A percentile compares a stretch with the other conserved stretches of the same genome.
Evolutionary conservation across 2,329 filamentous ascomycete species (phyloP).

Genomic region (Phialocephala sp.): DNA sequence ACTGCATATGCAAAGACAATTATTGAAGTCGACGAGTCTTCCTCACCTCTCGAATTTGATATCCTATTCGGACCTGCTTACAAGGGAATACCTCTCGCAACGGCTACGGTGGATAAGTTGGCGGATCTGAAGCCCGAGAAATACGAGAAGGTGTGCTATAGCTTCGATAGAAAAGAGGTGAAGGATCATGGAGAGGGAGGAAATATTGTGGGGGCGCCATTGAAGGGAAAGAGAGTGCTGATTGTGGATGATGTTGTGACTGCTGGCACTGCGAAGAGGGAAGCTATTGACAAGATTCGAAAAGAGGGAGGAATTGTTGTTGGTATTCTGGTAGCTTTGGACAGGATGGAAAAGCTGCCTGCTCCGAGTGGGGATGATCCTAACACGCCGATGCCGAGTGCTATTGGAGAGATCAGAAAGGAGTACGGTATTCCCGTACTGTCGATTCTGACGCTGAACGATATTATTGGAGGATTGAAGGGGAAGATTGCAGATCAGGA

Average conservation of each 20-base stretch:
- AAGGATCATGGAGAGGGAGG: slow-evolving; percentile 97
- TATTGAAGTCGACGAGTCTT: slow-evolving; percentile 50
- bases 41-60: slow-evolving; percentile 66
- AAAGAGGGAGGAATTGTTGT: slow-evolving; percentile 83
- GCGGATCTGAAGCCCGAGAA: slow-evolving; percentile 68
- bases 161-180: slow-evolving; percentile 94
- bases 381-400: slow-evolving; percentile 70
- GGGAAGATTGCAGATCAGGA: slow-evolving; percentile 66
- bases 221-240: slow-evolving; percentile 84
- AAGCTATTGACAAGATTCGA: slow-evolving; percentile 88
- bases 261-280: slow-evolving; percentile 90
- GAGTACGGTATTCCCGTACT: slow-evolving; percentile 85
- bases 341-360: slow-evolving; percentile 84
- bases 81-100: slow-evolving; percentile 93
- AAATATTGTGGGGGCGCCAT: slow-evolving; percentile 83
- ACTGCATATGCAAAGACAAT: slow-evolving; percentile 79
- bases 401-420: slow-evolving; percentile 83
- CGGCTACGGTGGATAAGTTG: slow-evolving; percentile 77
- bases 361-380: slow-evolving; percentile 56
- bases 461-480: slow-evolving; percentile 76
- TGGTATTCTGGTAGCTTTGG: slow-evolving; percentile 87
- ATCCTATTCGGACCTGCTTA: slow-evolving; percentile 90
- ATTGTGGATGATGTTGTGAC: slow-evolving; percentile 98
- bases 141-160: slow-evolving; percentile 77
- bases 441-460: slow-evolving; percentile 81